A percentile compares a stretch with the other conserved stretches of the same genome.
phyloP scores from a whole-genome alignment of 331 rosid genomes.

The Pyrus hybrid region DNA sequence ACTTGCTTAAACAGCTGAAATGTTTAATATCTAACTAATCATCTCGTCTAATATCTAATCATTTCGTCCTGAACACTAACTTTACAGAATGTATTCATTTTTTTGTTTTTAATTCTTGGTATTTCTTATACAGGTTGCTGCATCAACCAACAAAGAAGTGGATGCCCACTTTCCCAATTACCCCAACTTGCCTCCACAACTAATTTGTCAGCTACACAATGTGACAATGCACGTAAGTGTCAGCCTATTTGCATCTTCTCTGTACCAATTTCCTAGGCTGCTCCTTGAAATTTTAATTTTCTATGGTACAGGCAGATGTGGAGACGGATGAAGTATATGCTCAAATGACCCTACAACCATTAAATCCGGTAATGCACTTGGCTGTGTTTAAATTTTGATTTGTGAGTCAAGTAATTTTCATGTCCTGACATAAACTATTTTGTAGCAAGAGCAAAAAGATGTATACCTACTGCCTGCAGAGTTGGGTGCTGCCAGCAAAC shows the following conservation, averaged over 20 bases:
- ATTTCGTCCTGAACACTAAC: background rate
- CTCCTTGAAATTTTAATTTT: background rate
- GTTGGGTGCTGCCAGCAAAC: conserved; percentile 70
- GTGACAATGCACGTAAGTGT: conserved; percentile 47
- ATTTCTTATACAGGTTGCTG: conserved; percentile 33
- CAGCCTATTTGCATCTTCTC: background rate
- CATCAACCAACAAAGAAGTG: conserved; percentile 48
- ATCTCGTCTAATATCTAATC: background rate
- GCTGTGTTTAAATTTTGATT: background rate
- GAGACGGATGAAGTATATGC: conserved; percentile 93
- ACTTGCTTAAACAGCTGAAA: background rate
- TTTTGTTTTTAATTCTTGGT: background rate
- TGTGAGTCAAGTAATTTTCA: background rate
- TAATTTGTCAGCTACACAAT: conserved; percentile 49
- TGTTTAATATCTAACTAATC: background rate
- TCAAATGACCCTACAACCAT: conserved; percentile 85
- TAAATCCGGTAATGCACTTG: conserved; percentile 31
- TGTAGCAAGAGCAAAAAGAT: conserved; percentile 66
- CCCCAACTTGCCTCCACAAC: conserved; percentile 44
- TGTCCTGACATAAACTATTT: conserved; percentile 4
- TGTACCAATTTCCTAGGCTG: background rate
- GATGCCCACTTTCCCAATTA: conserved; percentile 45
- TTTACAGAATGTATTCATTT: background rate
- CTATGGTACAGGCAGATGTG: conserved; percentile 62
- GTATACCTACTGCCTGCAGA: conserved; percentile 69